phyloP scores from a whole-genome alignment of 2,329 filamentous ascomycete species.

The Claviceps sp. region DNA sequence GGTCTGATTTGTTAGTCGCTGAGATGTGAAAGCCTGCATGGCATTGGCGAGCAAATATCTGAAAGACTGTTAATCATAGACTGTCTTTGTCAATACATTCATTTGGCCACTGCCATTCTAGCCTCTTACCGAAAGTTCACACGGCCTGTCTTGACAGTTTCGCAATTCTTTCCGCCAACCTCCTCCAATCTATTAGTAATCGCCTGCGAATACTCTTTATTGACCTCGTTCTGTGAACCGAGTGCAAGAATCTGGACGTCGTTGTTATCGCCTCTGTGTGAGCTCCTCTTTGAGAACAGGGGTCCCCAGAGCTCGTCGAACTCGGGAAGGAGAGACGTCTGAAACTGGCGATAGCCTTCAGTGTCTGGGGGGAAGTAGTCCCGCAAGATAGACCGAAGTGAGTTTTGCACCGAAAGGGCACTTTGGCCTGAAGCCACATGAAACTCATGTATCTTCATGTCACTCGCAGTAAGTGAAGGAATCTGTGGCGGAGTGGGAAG shows the following conservation, averaged over 20 bases:
- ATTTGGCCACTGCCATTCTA: neutral
- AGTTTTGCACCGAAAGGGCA: slow-evolving; percentile 42
- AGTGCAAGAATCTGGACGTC: slow-evolving; percentile 48
- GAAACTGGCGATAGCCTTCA: slow-evolving; percentile 33
- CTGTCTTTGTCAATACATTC: neutral
- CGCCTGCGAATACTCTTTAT: slow-evolving; percentile 32
- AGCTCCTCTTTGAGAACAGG: slow-evolving; percentile 28
- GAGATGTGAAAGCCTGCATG: slow-evolving; percentile 43
- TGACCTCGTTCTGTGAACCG: slow-evolving; percentile 41
- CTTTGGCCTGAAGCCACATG: slow-evolving; percentile 27
- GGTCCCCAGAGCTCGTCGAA: slow-evolving; percentile 39
- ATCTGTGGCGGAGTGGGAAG: slow-evolving; percentile 32
- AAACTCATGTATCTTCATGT: slow-evolving; percentile 33
- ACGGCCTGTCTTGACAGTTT: slow-evolving; percentile 37
- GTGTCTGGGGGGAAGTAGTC: slow-evolving; percentile 35
- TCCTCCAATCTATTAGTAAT: slow-evolving; percentile 41
- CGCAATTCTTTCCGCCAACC: slow-evolving; percentile 36
- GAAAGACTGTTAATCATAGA: neutral
- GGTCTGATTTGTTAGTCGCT: slow-evolving; percentile 34
- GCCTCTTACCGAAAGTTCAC: slow-evolving; percentile 44
- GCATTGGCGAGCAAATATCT: slow-evolving; percentile 48
- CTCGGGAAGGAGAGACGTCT: slow-evolving; percentile 33
- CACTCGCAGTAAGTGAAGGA: slow-evolving; percentile 18
- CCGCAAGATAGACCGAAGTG: slow-evolving; percentile 38
- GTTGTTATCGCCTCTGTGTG: slow-evolving; percentile 18